Base-by-base conservation (phyloP, 345 rosid genomes). In the Populus tremula region DNA sequence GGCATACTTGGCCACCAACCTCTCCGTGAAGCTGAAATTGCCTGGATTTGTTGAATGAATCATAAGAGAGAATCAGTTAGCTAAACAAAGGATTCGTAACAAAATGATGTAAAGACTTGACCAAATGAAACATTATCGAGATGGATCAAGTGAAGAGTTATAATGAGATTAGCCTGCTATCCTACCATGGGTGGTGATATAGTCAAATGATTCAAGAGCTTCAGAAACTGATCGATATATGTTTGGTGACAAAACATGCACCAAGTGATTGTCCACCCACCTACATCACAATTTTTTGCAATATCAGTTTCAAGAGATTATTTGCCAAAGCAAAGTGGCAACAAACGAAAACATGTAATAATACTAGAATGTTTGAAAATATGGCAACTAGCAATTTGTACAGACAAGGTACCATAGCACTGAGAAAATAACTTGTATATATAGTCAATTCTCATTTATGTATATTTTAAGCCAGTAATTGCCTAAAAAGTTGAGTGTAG, bases 201-300 rank as follows among this genome's bases (percentile, higher is more conserved):
- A 93, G 85, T 90, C 90, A 75, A 93, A 96, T 35, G 99, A 93
- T 67, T 93, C 96, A 2, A 96, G 91, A 50, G 97, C 98, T 82
- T 96, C 97, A 53, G 97, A 83, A 59, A 90, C 62, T 71, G 76
- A 85, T 74, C 98, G 89, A 83, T 91, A 96, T 59, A 93, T 96
- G 86, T 96, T 93, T 65, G 98, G 99, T 41, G 97, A 93, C 78
- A 93, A 81, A 75, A 96, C 85, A 85, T 93, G 98, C 76, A 93
- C 98, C 86, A 96, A 86, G 84, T 92, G 97, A 85, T 88, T 85
- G 84, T 96, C 96, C 16, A 93, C 99, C 99, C 97, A 96, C 88
- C 99, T 92, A 73, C 76, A 83, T 70, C 21, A 73, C 17, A 21
- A 45, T 25, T 49, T 69, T 62, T 56, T 43, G 35, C 38, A 77